Percentiles rank a stretch among this genome's conserved stretches.
Evolutionary conservation across 768 basidiomycete genomes (phyloP).

Genomic region (Cystofilobasidium capitatum): DNA sequence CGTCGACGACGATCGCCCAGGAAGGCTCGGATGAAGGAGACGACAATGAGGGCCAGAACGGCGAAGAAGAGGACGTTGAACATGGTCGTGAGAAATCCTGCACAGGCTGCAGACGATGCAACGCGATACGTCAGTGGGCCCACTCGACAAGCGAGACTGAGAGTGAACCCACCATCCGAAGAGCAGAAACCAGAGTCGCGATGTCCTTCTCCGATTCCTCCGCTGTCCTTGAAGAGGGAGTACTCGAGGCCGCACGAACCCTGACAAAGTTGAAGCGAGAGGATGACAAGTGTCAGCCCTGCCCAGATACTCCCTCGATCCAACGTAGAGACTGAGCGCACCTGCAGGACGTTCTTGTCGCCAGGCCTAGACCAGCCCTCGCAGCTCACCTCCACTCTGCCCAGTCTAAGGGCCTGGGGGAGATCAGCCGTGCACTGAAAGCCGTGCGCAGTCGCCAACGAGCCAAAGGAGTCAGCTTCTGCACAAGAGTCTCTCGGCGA

Average conservation of each 20-base stretch:
- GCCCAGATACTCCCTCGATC: too few relatives aligned
- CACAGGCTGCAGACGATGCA: not conserved
- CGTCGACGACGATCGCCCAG: not conserved
- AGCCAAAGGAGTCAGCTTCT: not conserved
- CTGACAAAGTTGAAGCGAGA: slow-evolving; percentile 34
- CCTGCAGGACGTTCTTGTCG: slow-evolving; percentile 79
- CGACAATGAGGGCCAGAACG: slow-evolving; percentile 19
- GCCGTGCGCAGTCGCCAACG: not conserved
- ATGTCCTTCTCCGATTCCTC: slow-evolving; percentile 28
- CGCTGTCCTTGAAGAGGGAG: slow-evolving; percentile 55
- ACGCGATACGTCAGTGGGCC: too few relatives aligned
- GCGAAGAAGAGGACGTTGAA: slow-evolving; percentile 18
- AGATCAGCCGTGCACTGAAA: slow-evolving; percentile 78
- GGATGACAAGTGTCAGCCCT: not conserved
- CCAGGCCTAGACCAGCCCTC: slow-evolving; percentile 81
- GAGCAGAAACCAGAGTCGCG: not conserved
- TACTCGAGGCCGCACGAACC: slow-evolving; percentile 85
- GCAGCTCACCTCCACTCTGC: slow-evolving; percentile 66
- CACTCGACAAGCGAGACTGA: too few relatives aligned
- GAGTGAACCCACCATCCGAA: not conserved
- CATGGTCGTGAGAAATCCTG: not conserved
- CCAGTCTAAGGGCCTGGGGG: slow-evolving; percentile 70
- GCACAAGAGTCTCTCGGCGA: not conserved
- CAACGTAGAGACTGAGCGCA: slow-evolving; percentile 34
- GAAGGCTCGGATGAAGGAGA: slow-evolving; percentile 11